These are phyloP conservation scores for Coleophoma crateriformis DNA, from an alignment of 2,329 filamentous ascomycete species.

Conservation along the genomic window DNA sequence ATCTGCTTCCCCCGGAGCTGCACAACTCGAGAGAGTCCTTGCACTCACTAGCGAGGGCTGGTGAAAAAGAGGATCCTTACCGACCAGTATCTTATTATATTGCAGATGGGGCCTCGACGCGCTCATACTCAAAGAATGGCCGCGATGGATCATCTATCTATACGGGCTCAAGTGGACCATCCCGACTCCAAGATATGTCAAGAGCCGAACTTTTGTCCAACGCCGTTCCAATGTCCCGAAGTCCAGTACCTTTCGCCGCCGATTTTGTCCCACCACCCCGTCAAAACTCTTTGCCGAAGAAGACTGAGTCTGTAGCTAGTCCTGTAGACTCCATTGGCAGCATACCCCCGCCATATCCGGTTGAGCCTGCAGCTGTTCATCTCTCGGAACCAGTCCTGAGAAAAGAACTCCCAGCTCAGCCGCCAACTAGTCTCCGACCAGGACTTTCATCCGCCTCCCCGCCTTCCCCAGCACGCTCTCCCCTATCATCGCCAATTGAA, in stretches of 20 bases:
- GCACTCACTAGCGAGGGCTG: conserved; percentile 74
- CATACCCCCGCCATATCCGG: conserved; percentile 24
- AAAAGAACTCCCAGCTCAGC: conserved; percentile 5
- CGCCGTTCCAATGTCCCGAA: conserved; percentile 18
- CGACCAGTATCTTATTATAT: conserved; percentile 55
- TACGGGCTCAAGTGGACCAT: conserved; percentile 31
- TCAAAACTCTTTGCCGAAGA: conserved; percentile 41
- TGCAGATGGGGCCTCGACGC: conserved; percentile 48
- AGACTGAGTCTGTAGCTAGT: conserved; percentile 28
- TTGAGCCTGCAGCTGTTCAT: conserved; percentile 15
- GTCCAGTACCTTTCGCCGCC: conserved; percentile 8
- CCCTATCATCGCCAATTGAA: conserved; percentile 11
- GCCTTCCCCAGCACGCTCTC: conserved; percentile 5
- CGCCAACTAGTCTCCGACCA: conserved; percentile 12
- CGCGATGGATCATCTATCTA: conserved; percentile 37
- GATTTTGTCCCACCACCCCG: conserved; percentile 27
- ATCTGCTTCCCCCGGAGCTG: conserved; percentile 81
- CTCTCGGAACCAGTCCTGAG: conserved; percentile 8
- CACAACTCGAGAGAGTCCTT: conserved; percentile 81
- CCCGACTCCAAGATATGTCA: conserved; percentile 15
- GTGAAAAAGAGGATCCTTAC: conserved; percentile 79
- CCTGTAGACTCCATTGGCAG: conserved; percentile 28
- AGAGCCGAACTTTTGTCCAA: conserved; percentile 19
- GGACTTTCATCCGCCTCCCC: conserved; percentile 2
- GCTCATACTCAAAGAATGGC: conserved; percentile 41